Percentiles rank a stretch among this genome's conserved stretches.
phyloP scores from a whole-genome alignment of 2,329 filamentous ascomycete genomes.

The Fusarium verrucosum region DNA sequence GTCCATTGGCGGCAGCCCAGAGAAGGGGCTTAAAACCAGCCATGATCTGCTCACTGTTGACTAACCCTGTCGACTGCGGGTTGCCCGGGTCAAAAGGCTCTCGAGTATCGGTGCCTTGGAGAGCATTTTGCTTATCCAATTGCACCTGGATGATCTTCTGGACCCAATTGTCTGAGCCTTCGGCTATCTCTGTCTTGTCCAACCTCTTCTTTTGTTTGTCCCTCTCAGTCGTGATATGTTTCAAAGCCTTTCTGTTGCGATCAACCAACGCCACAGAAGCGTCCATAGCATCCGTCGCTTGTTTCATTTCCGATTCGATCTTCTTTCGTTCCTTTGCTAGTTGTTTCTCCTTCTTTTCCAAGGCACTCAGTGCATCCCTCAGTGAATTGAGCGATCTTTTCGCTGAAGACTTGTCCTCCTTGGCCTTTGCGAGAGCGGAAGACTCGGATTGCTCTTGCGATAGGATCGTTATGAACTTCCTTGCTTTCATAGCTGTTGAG shows the following conservation, averaged over 20 bases:
- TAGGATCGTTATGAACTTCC: accelerated
- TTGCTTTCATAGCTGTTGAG: accelerated
- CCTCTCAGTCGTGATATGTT: accelerated
- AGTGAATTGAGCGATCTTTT: not conserved
- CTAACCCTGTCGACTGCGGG: accelerated
- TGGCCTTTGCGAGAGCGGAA: accelerated
- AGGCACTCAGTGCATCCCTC: accelerated
- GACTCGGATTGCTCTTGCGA: accelerated
- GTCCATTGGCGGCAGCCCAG: not conserved
- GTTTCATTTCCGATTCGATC: accelerated
- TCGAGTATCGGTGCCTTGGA: not conserved
- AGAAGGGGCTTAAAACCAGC: not conserved
- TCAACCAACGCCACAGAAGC: accelerated
- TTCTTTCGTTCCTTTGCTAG: not conserved
- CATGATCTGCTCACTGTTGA: not conserved
- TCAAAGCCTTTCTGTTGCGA: not conserved
- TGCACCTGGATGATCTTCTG: not conserved
- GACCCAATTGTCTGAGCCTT: not conserved
- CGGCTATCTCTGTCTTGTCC: accelerated
- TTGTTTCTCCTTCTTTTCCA: not conserved
- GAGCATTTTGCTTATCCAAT: not conserved
- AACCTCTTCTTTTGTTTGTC: not conserved
- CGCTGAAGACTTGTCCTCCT: not conserved
- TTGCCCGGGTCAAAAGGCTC: accelerated
- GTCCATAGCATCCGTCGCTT: accelerated